These are phyloP conservation scores for Hysterium pulicare DNA, from an alignment of 2,329 filamentous ascomycete species.

Conservation along the genomic window DNA sequence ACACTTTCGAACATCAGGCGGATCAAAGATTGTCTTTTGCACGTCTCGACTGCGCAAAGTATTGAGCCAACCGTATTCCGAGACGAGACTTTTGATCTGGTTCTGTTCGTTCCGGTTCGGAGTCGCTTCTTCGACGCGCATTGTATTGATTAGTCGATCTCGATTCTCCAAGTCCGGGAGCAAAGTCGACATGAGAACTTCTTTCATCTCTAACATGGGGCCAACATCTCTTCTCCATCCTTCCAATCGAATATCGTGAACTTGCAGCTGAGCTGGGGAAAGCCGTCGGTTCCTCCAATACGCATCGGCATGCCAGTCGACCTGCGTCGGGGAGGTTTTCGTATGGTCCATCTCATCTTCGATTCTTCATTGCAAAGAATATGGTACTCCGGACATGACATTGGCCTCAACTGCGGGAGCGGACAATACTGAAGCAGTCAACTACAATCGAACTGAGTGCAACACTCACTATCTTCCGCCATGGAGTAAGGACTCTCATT, in stretches of 20 bases:
- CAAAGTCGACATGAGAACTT: constrained; percentile 32
- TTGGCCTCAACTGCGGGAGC: too few species aligned
- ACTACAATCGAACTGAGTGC: too few species aligned
- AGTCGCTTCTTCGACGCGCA: constrained; percentile 19
- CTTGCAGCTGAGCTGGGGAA: constrained; percentile 38
- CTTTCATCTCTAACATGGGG: constrained; percentile 39
- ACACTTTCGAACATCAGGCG: constrained; percentile 28
- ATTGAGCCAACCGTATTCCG: constrained; percentile 44
- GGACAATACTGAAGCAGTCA: too few species aligned
- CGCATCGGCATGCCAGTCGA: constrained; percentile 35
- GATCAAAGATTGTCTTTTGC: constrained; percentile 27
- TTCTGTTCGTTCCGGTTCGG: constrained; percentile 36
- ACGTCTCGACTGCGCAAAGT: constrained; percentile 30
- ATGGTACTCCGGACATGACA: too few species aligned
- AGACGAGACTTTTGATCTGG: constrained; percentile 30
- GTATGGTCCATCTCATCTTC: constrained; percentile 11
- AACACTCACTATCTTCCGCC: too few species aligned
- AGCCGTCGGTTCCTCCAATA: constrained; percentile 39
- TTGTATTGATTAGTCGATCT: constrained; percentile 16
- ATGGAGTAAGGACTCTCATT: too few species aligned
- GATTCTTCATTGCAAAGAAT: neutral
- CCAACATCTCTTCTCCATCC: constrained; percentile 25
- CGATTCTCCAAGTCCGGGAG: constrained; percentile 27
- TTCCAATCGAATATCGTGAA: constrained; percentile 40
- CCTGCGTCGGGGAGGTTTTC: constrained; percentile 17